Evolutionary conservation across 1,284 basidiomycete genomes (phyloP), one percentile per base, ranked within the genome.

Genomic region (Farysia itapuensis): DNA sequence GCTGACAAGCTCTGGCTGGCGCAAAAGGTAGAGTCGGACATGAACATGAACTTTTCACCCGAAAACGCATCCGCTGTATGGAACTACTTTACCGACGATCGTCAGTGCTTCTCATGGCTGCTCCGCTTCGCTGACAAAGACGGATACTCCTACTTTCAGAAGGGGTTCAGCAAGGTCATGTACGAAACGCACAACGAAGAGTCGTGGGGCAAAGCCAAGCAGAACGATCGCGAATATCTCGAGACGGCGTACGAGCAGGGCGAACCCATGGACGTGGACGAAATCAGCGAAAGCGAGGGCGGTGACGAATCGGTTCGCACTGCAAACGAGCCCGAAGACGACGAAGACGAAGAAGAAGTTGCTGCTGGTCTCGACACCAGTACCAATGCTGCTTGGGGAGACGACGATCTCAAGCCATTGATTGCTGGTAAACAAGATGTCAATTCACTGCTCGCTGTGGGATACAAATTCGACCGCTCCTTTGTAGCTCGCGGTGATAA

Each of bases 401-500:
- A 61, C 16, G 57, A 77, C 20, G 76, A 28, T 5, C 6, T 7
- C 18, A 25, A 24, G 8, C 59, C 54, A 14, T 42, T 46, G 9
- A 39, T 63, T 13, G 54, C 56, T 0, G 64, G 52, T n/a, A 37
- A 47, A 12, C 40, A 45, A 16, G 72, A 75, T 19, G 48, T 52
- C 32, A 97, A 98, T 78, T 89, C 90, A 25, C 88, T 92, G 66
- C 83, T 98, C 24, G 90, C 89, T 3, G 87, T 98, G 33, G 95
- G 95, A 5, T 94, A 96, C 82, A 94, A 91, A 79, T 90, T 92
- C 59, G 91, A 96, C 72, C 83, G 91, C 28, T 93, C 94, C 11
- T 97, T 94, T 70, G 94, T 99, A 48, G 87, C 93, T 18, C 86
- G 95, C 31, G 94, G 93, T 28, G 88, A 88, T 79, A 92, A 89